Evolutionary conservation across 1,284 basidiomycete genomes (phyloP).

Genomic region (Amylostereum areolatum): DNA sequence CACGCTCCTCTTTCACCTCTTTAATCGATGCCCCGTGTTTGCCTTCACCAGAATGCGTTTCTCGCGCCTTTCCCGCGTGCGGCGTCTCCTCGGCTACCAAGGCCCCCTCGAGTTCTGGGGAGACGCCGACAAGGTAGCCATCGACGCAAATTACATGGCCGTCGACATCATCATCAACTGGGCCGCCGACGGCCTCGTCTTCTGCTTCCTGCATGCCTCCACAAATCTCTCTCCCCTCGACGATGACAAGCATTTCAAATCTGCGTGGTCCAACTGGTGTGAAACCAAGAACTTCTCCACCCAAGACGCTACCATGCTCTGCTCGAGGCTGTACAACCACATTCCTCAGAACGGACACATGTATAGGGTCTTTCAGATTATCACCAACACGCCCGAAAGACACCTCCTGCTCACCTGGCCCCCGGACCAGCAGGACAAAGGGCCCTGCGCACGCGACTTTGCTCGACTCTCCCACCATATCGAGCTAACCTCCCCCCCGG

Average conservation of each 20-base stretch:
- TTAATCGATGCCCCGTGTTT: constrained; percentile 12
- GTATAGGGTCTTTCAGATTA: constrained; percentile 78
- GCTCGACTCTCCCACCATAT: constrained; percentile 78
- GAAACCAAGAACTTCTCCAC: constrained; percentile 63
- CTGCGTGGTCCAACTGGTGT: constrained; percentile 93
- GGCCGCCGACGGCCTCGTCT: constrained; percentile 85
- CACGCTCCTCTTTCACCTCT: constrained; percentile 6
- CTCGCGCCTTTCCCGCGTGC: constrained; percentile 64
- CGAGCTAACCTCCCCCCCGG: constrained; percentile 48
- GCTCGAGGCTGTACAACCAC: constrained; percentile 47
- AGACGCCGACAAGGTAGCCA: constrained; percentile 62
- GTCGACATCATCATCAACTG: constrained; percentile 94
- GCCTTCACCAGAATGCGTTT: constrained; percentile 58
- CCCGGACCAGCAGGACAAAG: constrained; percentile 52
- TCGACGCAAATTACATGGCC: constrained; percentile 80
- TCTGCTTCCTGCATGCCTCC: constrained; percentile 94
- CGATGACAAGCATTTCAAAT: constrained; percentile 75
- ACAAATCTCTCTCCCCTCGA: constrained; percentile 73
- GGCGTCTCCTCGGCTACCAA: constrained; percentile 57
- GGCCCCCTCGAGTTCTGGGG: constrained; percentile 48
- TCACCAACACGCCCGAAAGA: constrained; percentile 48
- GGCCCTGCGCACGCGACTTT: constrained; percentile 77
- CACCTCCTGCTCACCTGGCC: constrained; percentile 84
- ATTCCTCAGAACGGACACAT: constrained; percentile 44
- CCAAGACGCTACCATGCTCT: constrained; percentile 55